Evolutionary conservation across 2,329 filamentous ascomycete genomes (phyloP).

Genomic region (Aureobasidium namibiae): DNA sequence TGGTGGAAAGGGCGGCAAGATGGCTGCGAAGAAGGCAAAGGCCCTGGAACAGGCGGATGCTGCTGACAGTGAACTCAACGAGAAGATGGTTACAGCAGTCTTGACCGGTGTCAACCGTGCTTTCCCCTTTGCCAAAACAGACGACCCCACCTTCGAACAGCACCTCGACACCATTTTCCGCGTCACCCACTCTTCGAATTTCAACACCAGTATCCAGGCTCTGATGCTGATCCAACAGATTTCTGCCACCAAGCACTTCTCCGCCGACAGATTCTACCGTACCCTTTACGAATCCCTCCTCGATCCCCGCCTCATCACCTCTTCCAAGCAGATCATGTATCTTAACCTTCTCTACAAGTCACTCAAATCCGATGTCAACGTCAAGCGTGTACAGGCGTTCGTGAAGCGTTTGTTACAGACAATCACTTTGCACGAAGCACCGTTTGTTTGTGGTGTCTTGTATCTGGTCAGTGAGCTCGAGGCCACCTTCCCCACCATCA

Average conservation of each 20-base stretch:
- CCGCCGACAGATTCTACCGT: constrained; percentile 85
- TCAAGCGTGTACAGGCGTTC: constrained; percentile 89
- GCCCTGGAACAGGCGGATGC: constrained; percentile 32
- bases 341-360: constrained; percentile 85
- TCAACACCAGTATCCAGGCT: constrained; percentile 96
- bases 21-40: constrained; percentile 38
- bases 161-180: constrained; percentile 92
- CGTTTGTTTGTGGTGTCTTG: constrained; percentile 87
- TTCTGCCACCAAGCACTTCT: constrained; percentile 68
- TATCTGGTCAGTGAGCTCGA: constrained; percentile 81
- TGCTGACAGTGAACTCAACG: constrained; percentile 59
- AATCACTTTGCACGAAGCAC: constrained; percentile 77
- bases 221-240: constrained; percentile 92
- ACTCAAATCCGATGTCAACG: constrained; percentile 81
- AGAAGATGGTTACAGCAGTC: constrained; percentile 87
- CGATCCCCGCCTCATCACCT: constrained; percentile 77
- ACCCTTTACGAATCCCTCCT: constrained; percentile 92
- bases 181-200: constrained; percentile 95
- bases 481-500: constrained; percentile 69
- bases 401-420: constrained; percentile 88
- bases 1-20: constrained; percentile 45
- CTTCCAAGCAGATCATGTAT: constrained; percentile 92
- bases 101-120: constrained; percentile 93
- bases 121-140: constrained; percentile 80
- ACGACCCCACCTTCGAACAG: constrained; percentile 70